A percentile compares a stretch with the other conserved stretches of the same genome.
Evolutionary conservation across 2,329 filamentous ascomycete species (phyloP).

Genomic region (Xylariaceae sp.): DNA sequence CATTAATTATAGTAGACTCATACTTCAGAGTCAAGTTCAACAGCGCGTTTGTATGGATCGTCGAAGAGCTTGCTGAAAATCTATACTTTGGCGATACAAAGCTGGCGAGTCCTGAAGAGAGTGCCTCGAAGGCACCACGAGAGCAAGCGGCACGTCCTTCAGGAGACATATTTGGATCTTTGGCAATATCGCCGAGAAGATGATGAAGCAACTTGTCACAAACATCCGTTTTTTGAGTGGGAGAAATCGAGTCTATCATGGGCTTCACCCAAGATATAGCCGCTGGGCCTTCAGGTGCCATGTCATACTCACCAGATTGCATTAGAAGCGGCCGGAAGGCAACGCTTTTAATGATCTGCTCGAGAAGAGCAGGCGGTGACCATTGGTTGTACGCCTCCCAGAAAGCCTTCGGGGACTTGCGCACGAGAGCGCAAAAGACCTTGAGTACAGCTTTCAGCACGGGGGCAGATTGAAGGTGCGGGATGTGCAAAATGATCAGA

Average conservation of each 20-base stretch:
- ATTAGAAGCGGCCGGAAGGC: constrained; percentile 57
- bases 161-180: constrained; percentile 49
- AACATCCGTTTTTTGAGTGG: constrained; percentile 70
- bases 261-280: constrained; percentile 73
- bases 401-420: constrained; percentile 72
- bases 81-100: constrained; percentile 45
- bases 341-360: constrained; percentile 73
- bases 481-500: constrained; percentile 53
- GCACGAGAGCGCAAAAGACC: constrained; percentile 64
- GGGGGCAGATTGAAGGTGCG: constrained; percentile 43
- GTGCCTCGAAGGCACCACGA: constrained; percentile 57
- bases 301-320: constrained; percentile 55
- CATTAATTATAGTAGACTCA: constrained; percentile 53
- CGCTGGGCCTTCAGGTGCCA: constrained; percentile 48
- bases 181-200: constrained; percentile 60
- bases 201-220: constrained; percentile 74
- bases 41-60: constrained; percentile 59
- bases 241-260: constrained; percentile 71
- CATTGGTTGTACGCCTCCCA: constrained; percentile 85
- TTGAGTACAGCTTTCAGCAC: constrained; percentile 66
- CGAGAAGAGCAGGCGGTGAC: constrained; percentile 73
- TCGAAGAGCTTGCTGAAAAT: constrained; percentile 47
- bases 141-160: constrained; percentile 58
- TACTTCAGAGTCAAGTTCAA: constrained; percentile 62
- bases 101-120: constrained; percentile 52